phyloP scores from a whole-genome alignment of 139 green algal genomes.

The Chlorella sorokiniana region DNA sequence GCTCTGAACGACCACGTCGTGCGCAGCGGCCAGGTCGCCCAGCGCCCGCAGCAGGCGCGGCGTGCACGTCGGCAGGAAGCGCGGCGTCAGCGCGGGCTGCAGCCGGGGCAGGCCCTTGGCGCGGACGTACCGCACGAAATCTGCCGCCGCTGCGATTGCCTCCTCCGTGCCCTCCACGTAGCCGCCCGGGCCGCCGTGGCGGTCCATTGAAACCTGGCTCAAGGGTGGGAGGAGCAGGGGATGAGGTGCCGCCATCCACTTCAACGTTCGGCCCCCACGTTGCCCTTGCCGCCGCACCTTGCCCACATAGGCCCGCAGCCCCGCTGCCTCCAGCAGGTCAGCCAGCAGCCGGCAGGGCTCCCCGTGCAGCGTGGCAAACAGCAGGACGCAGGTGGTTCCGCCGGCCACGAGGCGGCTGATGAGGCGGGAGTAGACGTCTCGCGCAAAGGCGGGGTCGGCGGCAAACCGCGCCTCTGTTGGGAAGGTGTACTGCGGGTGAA shows the following conservation, averaged over 20 bases:
- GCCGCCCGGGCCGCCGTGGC: conserved; percentile 45
- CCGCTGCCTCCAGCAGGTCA: conserved; percentile 48
- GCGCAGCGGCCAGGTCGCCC: conserved; percentile 40
- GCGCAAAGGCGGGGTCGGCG: conserved; percentile 15
- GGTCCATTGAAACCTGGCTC: conserved; percentile 63
- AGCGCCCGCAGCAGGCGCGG: conserved; percentile 60
- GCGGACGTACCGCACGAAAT: conserved; percentile 45
- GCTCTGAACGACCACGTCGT: conserved; percentile 41
- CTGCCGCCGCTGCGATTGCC: conserved; percentile 50
- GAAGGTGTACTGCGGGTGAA: conserved; percentile 49
- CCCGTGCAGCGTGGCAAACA: conserved; percentile 63
- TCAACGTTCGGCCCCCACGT: too few relatives aligned
- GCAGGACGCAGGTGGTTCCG: conserved; percentile 52
- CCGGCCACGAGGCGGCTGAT: conserved; percentile 27
- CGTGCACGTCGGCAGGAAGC: conserved; percentile 79
- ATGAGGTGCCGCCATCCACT: conserved; percentile 25
- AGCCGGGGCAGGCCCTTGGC: conserved; percentile 39
- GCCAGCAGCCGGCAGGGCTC: conserved; percentile 48
- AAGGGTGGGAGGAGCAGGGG: neutral
- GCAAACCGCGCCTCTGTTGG: conserved; percentile 33
- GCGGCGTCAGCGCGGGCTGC: conserved; percentile 65
- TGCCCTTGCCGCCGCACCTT: too few relatives aligned
- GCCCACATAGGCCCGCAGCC: conserved; percentile 66
- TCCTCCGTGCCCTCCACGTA: conserved; percentile 59
- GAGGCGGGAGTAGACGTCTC: conserved; percentile 26